These are phyloP conservation scores for Cercophora samala DNA, from an alignment of 495 filamentous ascomycete species.

Conservation along the genomic window DNA sequence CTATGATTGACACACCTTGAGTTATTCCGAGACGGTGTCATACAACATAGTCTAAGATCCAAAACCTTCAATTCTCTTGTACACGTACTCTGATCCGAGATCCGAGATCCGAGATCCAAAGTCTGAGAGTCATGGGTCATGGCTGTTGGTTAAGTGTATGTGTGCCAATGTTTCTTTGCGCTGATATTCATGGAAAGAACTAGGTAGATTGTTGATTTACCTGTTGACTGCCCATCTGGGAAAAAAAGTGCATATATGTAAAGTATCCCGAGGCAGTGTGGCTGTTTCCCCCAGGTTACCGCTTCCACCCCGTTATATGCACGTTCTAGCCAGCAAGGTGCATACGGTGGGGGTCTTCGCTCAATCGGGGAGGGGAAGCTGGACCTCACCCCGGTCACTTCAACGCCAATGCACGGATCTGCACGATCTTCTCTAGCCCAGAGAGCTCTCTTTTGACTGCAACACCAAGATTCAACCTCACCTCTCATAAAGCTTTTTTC, in stretches of 20 bases:
- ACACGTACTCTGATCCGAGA: too few species aligned
- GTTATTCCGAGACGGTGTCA: not conserved
- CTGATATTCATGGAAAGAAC: not conserved
- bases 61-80: not conserved
- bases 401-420: conserved; percentile 28
- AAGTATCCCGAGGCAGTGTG: not conserved
- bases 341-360: conserved; percentile 6
- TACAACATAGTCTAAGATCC: not conserved
- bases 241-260: not conserved
- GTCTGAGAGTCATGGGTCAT: not conserved
- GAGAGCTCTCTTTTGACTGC: conserved; percentile 32
- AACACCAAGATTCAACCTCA: conserved; percentile 10
- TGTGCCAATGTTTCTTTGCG: not conserved
- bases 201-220: not conserved
- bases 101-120: not conserved
- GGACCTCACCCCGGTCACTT: not conserved
- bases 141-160: not conserved
- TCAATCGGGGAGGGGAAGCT: conserved; percentile 12
- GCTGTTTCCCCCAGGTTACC: not conserved
- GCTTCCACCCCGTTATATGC: conserved; percentile 11
- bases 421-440: conserved; percentile 17
- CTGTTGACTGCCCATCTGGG: not conserved
- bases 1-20: not conserved
- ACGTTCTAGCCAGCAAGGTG: not conserved
- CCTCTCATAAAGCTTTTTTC: not conserved